Percentiles rank a stretch among this genome's conserved stretches.
Evolutionary conservation across 805 yeast species (phyloP).

Genomic region (Saccharomycopsis oosterbeekiorum): DNA sequence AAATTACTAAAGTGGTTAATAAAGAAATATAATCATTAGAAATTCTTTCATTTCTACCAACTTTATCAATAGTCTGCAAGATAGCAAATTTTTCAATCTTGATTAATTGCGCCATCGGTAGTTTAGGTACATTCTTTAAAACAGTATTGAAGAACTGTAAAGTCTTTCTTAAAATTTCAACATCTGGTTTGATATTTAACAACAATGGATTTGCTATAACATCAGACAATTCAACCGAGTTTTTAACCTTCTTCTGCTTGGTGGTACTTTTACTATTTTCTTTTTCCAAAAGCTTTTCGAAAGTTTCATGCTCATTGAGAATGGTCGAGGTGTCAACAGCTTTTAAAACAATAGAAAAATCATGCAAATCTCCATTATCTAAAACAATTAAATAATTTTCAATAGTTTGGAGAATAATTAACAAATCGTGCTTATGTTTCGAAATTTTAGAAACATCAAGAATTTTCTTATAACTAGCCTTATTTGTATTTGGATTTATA

Average conservation of each 20-base stretch:
- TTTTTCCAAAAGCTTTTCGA: slow-evolving; percentile 19
- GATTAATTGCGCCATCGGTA: slow-evolving; percentile 57
- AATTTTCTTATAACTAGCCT: slow-evolving; percentile 8
- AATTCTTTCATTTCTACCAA: slow-evolving; percentile 14
- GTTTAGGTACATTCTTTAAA: slow-evolving; percentile 34
- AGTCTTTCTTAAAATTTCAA: slow-evolving; percentile 23
- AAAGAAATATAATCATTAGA: slow-evolving; percentile 24
- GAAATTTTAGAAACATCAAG: slow-evolving; percentile 19
- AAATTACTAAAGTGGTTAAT: slow-evolving; percentile 48
- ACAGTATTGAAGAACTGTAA: slow-evolving; percentile 40
- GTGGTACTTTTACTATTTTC: slow-evolving; percentile 12
- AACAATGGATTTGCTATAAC: slow-evolving; percentile 50
- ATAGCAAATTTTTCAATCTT: slow-evolving; percentile 42
- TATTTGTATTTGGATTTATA: slow-evolving; percentile 6
- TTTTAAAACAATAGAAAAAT: slow-evolving; percentile 43
- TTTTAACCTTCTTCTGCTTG: slow-evolving; percentile 31
- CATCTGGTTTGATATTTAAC: background rate
- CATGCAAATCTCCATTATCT: slow-evolving; percentile 32
- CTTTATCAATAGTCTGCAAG: slow-evolving; percentile 27
- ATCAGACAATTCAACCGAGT: slow-evolving; percentile 51
- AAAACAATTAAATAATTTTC: slow-evolving; percentile 22
- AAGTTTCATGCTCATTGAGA: slow-evolving; percentile 11
- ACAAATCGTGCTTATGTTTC: slow-evolving; percentile 22
- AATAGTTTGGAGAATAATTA: slow-evolving; percentile 21
- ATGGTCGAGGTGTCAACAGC: slow-evolving; percentile 48